Base-by-base conservation (phyloP, 2,329 filamentous ascomycete genomes). In the Fusarium abutilonis region DNA sequence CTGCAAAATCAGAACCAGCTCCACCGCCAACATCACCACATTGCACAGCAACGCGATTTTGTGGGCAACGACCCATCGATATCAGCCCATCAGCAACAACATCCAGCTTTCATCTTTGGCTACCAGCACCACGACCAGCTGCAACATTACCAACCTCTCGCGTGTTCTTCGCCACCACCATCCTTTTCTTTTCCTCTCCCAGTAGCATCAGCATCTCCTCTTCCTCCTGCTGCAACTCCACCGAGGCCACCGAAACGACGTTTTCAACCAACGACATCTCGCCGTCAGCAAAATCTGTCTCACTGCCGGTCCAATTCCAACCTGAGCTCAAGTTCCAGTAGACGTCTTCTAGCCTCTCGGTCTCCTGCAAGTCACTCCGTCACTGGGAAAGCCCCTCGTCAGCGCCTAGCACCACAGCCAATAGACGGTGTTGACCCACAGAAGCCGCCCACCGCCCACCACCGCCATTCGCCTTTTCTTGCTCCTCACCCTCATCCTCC, bases 391-490 rank as follows among this genome's bases (percentile, higher is more conserved):
- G 35, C 64, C 67, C 67, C 67, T 70, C 67, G 67, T 66, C 67
- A 70, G 64, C 67, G 67, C 48, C 59, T 64, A 54, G 52, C 52
- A 66, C 47, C 43, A 38, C 56, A 60, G 42, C 56, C 56, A 60
- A 60, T 60, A 60, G 56, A 60, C 31, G 54, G 48, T 49, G 11
- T 40, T 43, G 60, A 68, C 62, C 67, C 67, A 67, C 65, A 54
- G 34, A 50, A 59, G 31, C 60, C 62, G 38, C 57, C 62, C 64
- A 52, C 56, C 60, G 42, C 60, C 67, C 62, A 68, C 64, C 68
- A 39, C 68, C 66, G 59, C 56, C 64, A 68, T 59, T 64, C 66
- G 64, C 62, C 68, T 72, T 72, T 71, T 73, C 65, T 70, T 70
- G 63, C 63, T 66, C 70, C 68, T 67, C 70, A 68, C 61, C 65